A percentile compares a stretch with the other conserved stretches of the same genome.
phyloP scores from a whole-genome alignment of 257 asterid species.

The Ocimum tenuiflorum region DNA sequence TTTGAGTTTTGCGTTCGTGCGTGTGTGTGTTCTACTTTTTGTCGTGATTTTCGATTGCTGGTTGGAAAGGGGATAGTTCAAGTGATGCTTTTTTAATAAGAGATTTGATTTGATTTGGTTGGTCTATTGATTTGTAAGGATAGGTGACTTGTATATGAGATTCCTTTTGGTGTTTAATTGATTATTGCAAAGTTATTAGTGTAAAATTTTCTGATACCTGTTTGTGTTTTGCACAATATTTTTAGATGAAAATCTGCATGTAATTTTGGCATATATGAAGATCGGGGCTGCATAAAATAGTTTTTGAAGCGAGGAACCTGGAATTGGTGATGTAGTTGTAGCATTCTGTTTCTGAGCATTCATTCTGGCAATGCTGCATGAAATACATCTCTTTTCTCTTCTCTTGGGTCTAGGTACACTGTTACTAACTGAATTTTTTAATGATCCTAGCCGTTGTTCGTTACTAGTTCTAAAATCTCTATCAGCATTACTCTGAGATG shows the following conservation, averaged over 20 bases:
- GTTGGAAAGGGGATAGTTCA: not conserved
- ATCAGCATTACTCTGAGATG: not conserved
- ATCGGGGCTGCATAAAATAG: not conserved
- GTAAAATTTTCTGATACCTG: not conserved
- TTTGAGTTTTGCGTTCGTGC: too few relatives aligned
- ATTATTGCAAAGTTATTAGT: not conserved
- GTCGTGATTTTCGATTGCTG: not conserved
- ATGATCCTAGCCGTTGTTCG: not conserved
- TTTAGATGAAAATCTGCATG: not conserved
- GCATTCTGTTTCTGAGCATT: not conserved
- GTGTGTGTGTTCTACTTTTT: not conserved
- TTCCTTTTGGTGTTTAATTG: not conserved
- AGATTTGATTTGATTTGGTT: conserved; percentile 1
- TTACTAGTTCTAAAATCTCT: not conserved
- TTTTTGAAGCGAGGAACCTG: not conserved
- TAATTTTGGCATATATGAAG: not conserved
- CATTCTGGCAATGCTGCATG: not conserved
- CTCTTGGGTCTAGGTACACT: not conserved
- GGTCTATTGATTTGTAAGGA: not conserved
- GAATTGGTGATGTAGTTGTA: not conserved
- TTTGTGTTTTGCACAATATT: not conserved
- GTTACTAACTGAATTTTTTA: conserved; percentile 1
- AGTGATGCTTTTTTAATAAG: not conserved
- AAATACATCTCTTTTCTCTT: not conserved
- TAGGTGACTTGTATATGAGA: conserved; percentile 1